These are phyloP conservation scores for Lentinula novae-zelandiae DNA, from an alignment of 1,284 basidiomycete genomes.

Conservation along the genomic window DNA sequence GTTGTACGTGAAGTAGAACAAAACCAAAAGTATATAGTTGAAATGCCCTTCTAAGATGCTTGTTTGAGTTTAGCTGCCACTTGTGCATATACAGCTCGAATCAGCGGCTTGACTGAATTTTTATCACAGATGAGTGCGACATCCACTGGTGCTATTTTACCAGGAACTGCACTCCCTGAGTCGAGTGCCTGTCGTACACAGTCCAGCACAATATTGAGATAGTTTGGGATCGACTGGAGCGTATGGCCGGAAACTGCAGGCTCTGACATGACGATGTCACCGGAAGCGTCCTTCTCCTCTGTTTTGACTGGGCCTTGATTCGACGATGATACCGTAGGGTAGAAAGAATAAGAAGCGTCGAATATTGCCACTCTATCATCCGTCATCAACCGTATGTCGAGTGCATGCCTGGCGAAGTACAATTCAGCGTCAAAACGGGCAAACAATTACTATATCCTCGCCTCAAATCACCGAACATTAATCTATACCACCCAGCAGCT, in stretches of 20 bases:
- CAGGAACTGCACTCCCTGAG: constrained; percentile 25
- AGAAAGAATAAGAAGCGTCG: constrained; percentile 63
- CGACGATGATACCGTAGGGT: constrained; percentile 19
- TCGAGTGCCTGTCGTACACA: constrained; percentile 33
- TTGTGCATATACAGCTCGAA: constrained; percentile 44
- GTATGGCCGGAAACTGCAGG: constrained; percentile 25
- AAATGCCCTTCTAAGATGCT: neutral
- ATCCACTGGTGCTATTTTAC: constrained; percentile 52
- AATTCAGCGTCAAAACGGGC: neutral
- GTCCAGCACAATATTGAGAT: constrained; percentile 46
- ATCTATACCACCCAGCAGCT: constrained; percentile 75
- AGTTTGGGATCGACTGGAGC: constrained; percentile 59
- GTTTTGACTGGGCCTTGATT: neutral
- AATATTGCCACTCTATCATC: constrained; percentile 61
- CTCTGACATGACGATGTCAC: constrained; percentile 11
- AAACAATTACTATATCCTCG: constrained; percentile 24
- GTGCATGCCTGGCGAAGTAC: constrained; percentile 50
- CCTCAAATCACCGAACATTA: constrained; percentile 67
- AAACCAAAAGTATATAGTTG: neutral
- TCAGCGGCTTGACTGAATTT: constrained; percentile 41
- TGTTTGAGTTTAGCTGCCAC: constrained; percentile 28
- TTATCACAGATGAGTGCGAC: constrained; percentile 62
- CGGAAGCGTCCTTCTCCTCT: constrained; percentile 14
- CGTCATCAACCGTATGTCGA: constrained; percentile 75
- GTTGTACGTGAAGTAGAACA: neutral